Evolutionary conservation across 148 eudicot species (phyloP).

Genomic region (Chenopodium berlandieri): DNA sequence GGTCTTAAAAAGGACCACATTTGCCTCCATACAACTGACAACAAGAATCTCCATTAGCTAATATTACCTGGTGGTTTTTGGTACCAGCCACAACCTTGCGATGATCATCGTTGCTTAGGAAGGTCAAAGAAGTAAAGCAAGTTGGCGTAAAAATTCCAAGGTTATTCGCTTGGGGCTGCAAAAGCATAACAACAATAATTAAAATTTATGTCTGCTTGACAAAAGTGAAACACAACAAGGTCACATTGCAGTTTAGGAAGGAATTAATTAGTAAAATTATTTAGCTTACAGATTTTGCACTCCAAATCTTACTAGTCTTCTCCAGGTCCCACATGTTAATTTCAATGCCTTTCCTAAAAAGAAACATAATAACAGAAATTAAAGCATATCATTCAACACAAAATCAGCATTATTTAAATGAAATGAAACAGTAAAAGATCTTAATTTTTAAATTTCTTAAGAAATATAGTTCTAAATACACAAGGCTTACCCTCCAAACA

Average conservation of each 20-base stretch:
- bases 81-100: slow-evolving; percentile 53
- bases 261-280: background rate
- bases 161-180: too few relatives aligned
- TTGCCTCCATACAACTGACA: slow-evolving; percentile 1
- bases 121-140: too few relatives aligned
- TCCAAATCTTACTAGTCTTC: slow-evolving; percentile 60
- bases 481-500: slow-evolving; percentile 74
- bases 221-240: too few relatives aligned
- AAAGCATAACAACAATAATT: too few relatives aligned
- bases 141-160: too few relatives aligned
- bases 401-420: background rate
- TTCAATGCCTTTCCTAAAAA: slow-evolving; percentile 86
- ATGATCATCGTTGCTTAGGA: too few relatives aligned
- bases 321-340: slow-evolving; percentile 90
- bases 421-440: background rate
- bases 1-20: background rate
- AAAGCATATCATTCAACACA: background rate
- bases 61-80: slow-evolving; percentile 73
- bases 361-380: slow-evolving; percentile 12
- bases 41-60: background rate
- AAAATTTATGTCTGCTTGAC: too few relatives aligned
- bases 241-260: too few relatives aligned
- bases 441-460: too few relatives aligned
- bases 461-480: background rate
- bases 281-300: slow-evolving; percentile 75